phyloP scores from a whole-genome alignment of 495 filamentous ascomycete genomes.

The Tuber indicum region DNA sequence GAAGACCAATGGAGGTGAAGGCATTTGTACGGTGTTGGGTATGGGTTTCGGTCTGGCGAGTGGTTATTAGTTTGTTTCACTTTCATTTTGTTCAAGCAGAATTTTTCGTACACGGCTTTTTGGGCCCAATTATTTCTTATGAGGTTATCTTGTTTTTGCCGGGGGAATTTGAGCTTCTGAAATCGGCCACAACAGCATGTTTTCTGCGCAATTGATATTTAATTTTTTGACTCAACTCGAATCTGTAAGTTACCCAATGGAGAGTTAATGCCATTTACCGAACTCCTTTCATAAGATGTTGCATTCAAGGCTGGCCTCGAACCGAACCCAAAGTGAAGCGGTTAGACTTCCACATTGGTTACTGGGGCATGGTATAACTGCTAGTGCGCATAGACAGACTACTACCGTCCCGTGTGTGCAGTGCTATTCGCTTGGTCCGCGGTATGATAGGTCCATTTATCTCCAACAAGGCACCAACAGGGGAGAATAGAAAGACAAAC shows the following conservation, averaged over 20 bases:
- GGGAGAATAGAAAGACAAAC: too few species aligned
- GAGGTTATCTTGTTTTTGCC: not conserved
- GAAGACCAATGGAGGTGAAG: not conserved
- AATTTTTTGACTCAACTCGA: not conserved
- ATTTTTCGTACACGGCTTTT: constrained; percentile 11
- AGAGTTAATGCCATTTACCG: not conserved
- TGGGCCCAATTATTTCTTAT: not conserved
- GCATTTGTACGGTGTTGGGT: constrained; percentile 8
- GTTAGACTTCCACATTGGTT: not conserved
- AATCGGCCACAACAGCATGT: not conserved
- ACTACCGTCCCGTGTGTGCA: not conserved
- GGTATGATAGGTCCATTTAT: not conserved
- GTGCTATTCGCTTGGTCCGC: not conserved
- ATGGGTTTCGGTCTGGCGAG: not conserved
- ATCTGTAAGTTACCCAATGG: not conserved
- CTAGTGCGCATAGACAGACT: too few species aligned
- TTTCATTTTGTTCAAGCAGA: not conserved
- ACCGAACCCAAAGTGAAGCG: not conserved
- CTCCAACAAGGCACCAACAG: too few species aligned
- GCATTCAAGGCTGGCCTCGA: not conserved
- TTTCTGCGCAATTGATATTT: not conserved
- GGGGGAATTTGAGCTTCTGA: not conserved
- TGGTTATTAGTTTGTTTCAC: constrained; percentile 15
- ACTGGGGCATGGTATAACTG: not conserved
- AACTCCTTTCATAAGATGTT: not conserved